Base-by-base conservation (phyloP, 2,329 filamentous ascomycete genomes). In the Cladosporium sp. region DNA sequence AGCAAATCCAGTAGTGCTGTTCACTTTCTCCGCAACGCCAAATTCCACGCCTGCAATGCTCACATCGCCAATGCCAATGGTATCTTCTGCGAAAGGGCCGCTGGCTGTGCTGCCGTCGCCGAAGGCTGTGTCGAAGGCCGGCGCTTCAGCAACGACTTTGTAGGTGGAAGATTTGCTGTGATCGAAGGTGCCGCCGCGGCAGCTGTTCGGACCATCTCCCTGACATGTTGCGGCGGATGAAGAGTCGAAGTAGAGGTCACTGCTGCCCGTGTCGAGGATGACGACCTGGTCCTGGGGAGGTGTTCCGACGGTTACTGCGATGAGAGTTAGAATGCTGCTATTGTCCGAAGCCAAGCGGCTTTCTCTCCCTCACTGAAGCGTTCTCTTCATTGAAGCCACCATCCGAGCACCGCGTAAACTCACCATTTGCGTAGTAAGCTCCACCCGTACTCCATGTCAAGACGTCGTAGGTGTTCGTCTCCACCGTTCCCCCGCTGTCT, bases 191-290 rank as follows among this genome's bases (percentile, higher is more conserved):
- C 74, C 74, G 23, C 74, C 75, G 46, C 70, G 71, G 62, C 74
- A 76, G 37, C 68, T 67, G 55, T 72, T 64, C 0, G 67, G 60
- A 3, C 68, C 67, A 26, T 66, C 65, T 16, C 53, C 56, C 29
- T 70, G 31, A 67, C 74, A 76, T 10, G 70, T 67, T 5, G 62
- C 33, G 4, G 75, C 71, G 26, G 65, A 57, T 2, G 72, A 71
- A 8, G 73, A 69, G 62, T 75, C 71, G 63, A 76, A 71, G 64
- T 75, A 76, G 12, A 76, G 72, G 52, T 77, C 75, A 31, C 70
- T 71, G 58, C 72, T 75, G 52, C 75, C 75, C 53, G 75, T 76
- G 58, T 77, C 75, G 59, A 77, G 69, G 57, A 76, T 72, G 50
- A 76, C 73, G 16, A 71, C 70, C 55, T 75, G 71, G 6, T 64